These are phyloP conservation scores for Lophiotrema nucula DNA, from an alignment of 495 filamentous ascomycete species.

Conservation along the genomic window DNA sequence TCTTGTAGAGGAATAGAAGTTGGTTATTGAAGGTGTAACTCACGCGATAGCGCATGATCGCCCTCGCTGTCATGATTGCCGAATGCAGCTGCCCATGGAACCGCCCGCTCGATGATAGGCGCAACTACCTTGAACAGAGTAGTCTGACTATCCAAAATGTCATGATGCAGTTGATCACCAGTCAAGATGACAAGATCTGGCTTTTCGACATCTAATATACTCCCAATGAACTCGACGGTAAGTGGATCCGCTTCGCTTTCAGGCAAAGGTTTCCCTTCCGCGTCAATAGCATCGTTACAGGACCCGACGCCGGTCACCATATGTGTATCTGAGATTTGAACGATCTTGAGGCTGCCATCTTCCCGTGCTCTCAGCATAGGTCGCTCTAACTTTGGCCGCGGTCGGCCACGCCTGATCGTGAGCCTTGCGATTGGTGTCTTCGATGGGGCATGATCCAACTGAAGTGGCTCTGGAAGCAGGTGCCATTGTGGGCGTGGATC, in stretches of 20 bases:
- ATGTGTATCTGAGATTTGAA: conserved; percentile 44
- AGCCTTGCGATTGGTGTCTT: conserved; percentile 43
- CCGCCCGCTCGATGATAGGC: conserved; percentile 42
- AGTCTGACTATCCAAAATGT: conserved; percentile 44
- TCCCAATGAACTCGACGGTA: conserved; percentile 41
- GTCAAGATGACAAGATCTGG: conserved; percentile 44
- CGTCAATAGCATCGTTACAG: conserved; percentile 45
- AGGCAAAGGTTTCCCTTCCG: conserved; percentile 40
- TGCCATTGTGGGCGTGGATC: conserved; percentile 41
- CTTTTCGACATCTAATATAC: conserved; percentile 41
- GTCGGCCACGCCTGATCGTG: conserved; percentile 38
- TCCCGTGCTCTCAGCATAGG: conserved; percentile 35
- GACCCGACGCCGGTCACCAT: conserved; percentile 42
- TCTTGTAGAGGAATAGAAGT: not conserved
- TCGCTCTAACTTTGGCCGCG: conserved; percentile 31
- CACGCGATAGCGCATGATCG: conserved; percentile 40
- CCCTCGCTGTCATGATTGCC: conserved; percentile 45
- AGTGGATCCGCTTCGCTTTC: conserved; percentile 43
- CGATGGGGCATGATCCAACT: conserved; percentile 35
- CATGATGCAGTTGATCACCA: conserved; percentile 44
- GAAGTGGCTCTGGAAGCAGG: conserved; percentile 42
- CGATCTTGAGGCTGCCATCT: conserved; percentile 44
- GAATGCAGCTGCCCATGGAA: conserved; percentile 43
- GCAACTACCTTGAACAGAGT: conserved; percentile 46
- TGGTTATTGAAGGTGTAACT: conserved; percentile 23